Percentiles rank a stretch among this genome's conserved stretches.
Evolutionary conservation across 257 asterid genomes (phyloP).

Genomic region (Knoxia roxburghii): DNA sequence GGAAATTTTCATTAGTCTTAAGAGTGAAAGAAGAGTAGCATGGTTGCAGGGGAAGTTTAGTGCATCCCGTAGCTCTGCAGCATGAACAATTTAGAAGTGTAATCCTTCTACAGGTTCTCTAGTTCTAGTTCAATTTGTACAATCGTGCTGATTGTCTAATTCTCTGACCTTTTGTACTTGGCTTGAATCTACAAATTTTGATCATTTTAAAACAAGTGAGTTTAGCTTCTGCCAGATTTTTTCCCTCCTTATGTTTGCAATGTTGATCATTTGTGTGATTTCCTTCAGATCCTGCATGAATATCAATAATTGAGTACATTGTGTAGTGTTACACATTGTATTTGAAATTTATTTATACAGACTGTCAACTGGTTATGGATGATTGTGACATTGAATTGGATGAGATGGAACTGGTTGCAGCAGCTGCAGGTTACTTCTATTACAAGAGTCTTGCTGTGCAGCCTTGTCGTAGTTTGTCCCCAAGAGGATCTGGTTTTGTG

Average conservation of each 20-base stretch:
- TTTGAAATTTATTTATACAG: conserved; percentile 32
- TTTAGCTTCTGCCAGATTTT: not conserved
- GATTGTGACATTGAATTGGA: conserved; percentile 74
- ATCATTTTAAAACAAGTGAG: not conserved
- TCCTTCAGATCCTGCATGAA: not conserved
- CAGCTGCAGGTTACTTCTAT: conserved; percentile 81
- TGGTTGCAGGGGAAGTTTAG: conserved; percentile 77
- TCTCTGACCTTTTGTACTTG: conserved; percentile 23
- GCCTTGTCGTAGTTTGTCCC: conserved; percentile 48
- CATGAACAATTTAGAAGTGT: conserved; percentile 23
- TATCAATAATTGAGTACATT: not conserved
- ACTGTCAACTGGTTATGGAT: conserved; percentile 44
- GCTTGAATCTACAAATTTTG: conserved; percentile 25
- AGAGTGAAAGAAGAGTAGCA: conserved; percentile 58
- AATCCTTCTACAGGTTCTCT: conserved; percentile 9
- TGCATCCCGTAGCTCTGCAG: conserved; percentile 49
- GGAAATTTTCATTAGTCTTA: conserved; percentile 67
- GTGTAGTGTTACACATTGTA: conserved; percentile 11
- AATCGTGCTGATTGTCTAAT: conserved; percentile 16
- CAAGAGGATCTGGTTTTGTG: conserved; percentile 69
- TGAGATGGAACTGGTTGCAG: conserved; percentile 80
- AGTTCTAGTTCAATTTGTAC: conserved; percentile 18
- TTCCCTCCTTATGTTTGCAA: not conserved
- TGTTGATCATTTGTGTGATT: conserved; percentile 2
- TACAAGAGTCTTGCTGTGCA: conserved; percentile 47